phyloP scores from a whole-genome alignment of 139 green algal genomes.

The Chlamydomonas sp. region DNA sequence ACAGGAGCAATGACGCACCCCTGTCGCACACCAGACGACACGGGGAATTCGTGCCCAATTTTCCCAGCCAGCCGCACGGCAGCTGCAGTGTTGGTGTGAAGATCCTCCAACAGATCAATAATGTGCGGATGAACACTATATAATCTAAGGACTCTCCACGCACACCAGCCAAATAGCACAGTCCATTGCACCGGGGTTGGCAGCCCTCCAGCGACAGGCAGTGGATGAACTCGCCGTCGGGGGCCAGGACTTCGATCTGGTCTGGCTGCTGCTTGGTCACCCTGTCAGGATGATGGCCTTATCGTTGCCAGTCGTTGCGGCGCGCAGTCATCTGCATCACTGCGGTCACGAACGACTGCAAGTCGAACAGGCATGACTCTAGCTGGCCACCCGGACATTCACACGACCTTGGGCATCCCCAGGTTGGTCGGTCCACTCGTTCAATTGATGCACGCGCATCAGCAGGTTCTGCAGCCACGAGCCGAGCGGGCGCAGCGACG shows the following conservation, averaged over 20 bases:
- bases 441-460: constrained; percentile 63
- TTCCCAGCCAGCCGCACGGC: too few species aligned
- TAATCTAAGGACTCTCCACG: too few species aligned
- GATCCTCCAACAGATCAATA: too few species aligned
- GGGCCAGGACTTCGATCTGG: constrained; percentile 67
- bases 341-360: constrained; percentile 87
- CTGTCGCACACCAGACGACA: too few species aligned
- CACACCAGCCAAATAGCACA: too few species aligned
- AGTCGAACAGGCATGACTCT: constrained; percentile 94
- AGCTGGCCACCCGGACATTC: constrained; percentile 72
- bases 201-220: constrained; percentile 85
- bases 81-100: too few species aligned
- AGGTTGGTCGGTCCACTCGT: constrained; percentile 78
- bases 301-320: constrained; percentile 84
- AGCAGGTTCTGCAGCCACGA: constrained; percentile 70
- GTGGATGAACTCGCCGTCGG: constrained; percentile 81
- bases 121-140: too few species aligned
- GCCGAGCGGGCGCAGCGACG: constrained; percentile 64
- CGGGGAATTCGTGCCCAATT: too few species aligned
- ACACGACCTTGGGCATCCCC: constrained; percentile 71
- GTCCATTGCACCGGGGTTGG: too few species aligned
- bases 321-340: constrained; percentile 88
- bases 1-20: too few species aligned
- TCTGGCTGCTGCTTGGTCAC: constrained; percentile 81
- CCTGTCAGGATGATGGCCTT: constrained; percentile 65